Evolutionary conservation across 352 stramenopile species (phyloP).

Genomic region (Ophiocytium majus): DNA sequence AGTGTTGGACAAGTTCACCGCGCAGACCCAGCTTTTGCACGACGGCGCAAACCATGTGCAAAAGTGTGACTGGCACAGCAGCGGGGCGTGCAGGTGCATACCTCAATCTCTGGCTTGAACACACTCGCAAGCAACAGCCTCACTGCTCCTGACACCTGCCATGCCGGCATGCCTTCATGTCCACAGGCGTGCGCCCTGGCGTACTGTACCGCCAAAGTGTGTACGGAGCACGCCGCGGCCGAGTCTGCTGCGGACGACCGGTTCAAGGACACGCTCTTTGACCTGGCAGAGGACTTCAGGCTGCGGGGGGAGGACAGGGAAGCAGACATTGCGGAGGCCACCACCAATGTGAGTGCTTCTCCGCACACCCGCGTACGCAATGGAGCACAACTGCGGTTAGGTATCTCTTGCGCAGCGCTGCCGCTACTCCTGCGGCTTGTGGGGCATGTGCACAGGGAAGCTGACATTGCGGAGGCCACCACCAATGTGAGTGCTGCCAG

Average conservation of each 20-base stretch:
- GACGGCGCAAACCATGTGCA: too few relatives aligned
- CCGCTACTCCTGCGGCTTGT: too few relatives aligned
- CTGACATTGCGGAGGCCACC: neutral
- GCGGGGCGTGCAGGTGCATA: too few relatives aligned
- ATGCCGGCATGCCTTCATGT: too few relatives aligned
- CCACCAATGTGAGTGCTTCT: neutral
- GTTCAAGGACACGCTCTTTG: neutral
- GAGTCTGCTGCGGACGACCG: neutral
- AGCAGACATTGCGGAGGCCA: neutral
- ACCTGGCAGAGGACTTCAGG: neutral
- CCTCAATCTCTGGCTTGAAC: too few relatives aligned
- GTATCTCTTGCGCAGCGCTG: too few relatives aligned
- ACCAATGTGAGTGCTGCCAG: neutral
- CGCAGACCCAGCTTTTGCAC: too few relatives aligned
- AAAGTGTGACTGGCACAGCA: too few relatives aligned
- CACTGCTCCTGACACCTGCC: neutral
- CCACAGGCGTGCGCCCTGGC: neutral
- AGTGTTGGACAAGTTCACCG: too few relatives aligned
- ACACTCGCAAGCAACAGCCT: too few relatives aligned
- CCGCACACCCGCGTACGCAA: too few relatives aligned
- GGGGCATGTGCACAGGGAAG: neutral
- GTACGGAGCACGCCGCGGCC: neutral
- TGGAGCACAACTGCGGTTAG: too few relatives aligned
- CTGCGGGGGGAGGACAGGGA: neutral
- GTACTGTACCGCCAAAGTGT: neutral